phyloP scores from a whole-genome alignment of 2,329 filamentous ascomycete genomes.

The Ceratocystis harringtonii region DNA sequence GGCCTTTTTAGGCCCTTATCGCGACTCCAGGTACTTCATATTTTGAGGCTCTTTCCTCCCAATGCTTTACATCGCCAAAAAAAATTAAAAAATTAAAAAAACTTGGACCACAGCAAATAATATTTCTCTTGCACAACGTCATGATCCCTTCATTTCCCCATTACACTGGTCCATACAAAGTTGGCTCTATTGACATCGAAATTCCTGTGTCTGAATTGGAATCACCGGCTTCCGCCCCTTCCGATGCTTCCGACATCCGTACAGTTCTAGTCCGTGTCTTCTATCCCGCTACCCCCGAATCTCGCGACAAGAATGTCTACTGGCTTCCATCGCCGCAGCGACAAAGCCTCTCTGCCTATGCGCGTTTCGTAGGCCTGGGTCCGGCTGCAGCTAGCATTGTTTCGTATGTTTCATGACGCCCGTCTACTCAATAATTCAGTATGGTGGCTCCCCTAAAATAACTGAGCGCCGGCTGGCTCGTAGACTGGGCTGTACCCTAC shows the following conservation, averaged over 20 bases:
- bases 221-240: conserved; percentile 38
- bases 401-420: conserved; percentile 33
- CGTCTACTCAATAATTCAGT: neutral
- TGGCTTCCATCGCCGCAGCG: conserved; percentile 70
- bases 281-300: conserved; percentile 50
- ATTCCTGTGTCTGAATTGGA: conserved; percentile 49
- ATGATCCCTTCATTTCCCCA: conserved; percentile 52
- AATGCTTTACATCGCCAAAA: no score
- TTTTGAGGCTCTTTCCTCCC: neutral
- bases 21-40: neutral
- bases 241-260: conserved; percentile 41
- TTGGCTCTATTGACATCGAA: conserved; percentile 69
- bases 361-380: conserved; percentile 56
- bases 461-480: neutral
- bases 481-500: neutral
- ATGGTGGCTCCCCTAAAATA: no score
- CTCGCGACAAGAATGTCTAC: conserved; percentile 42
- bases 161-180: conserved; percentile 63
- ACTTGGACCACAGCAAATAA: neutral
- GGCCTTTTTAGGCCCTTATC: conserved; percentile 2
- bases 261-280: conserved; percentile 72
- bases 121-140: neutral
- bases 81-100: neutral
- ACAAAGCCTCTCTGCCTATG: conserved; percentile 59
- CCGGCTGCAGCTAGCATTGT: conserved; percentile 41